Evolutionary conservation across 305 asterid species (phyloP), one percentile per base, ranked within the genome.

Genomic region (Stenogyne calaminthoides): DNA sequence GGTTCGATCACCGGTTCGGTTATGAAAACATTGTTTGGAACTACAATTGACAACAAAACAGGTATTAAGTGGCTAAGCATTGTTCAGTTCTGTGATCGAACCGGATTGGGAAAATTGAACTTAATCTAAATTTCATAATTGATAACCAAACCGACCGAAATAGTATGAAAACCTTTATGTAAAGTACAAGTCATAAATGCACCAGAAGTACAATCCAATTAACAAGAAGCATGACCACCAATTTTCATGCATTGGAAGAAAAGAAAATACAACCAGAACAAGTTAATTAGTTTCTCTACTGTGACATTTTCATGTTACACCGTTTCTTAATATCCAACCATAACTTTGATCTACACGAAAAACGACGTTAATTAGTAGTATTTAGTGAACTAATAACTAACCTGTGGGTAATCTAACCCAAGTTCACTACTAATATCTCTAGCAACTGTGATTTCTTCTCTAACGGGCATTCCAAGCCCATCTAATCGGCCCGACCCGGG

Each of bases 401-500:
- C 42, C 4, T 27, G 55, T 22, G n/a, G 22, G 37, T 68, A 27
- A 18, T 7, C n/a, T 15, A 27, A 36, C 9, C 66, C 54, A 18
- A 69, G 15, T 19, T 47, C 5, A 67, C 85, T 88, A 89, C 85
- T 88, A 89, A 77, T 72, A 84, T 72, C 84, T 88, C 62, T 78
- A 88, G 83, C 84, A 89, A 20, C 85, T 16, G 65, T 63, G 3
- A 44, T 67, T 47, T 87, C 88, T 25, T 84, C 86, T 67, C 84
- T 65, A 22, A 85, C 20, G 3, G 99, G 93, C 93, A 90, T 76
- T 11, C 99, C 97, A 10, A 84, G 82, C 82, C 89, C 70, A 84
- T 92, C 99, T 63, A 95, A 66, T 0, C 89, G 89, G 34, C 99
- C 97, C 0, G 99, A 95, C 8, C 97, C 97, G 0, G 94, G 97